A percentile compares a stretch with the other conserved stretches of the same genome.
phyloP scores from a whole-genome alignment of 78 protist genomes.

The Diacronema lutheri region DNA sequence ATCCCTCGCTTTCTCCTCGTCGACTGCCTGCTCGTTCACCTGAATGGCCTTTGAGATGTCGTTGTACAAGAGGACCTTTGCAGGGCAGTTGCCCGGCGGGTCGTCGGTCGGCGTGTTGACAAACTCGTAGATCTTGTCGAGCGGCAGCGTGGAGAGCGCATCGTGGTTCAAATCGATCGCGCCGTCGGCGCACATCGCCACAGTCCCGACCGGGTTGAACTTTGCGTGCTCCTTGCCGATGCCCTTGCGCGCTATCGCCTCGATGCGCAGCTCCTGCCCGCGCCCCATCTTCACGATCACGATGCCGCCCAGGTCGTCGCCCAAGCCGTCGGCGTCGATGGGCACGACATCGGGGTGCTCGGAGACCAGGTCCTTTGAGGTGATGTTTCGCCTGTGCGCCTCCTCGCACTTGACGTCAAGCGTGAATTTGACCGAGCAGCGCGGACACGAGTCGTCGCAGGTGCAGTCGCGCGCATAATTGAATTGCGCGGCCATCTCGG shows the following conservation, averaged over 20 bases:
- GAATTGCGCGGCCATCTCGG: neutral
- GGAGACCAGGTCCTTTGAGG: neutral
- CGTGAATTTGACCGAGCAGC: constrained; percentile 63
- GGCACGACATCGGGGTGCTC: neutral
- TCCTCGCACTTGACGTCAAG: constrained; percentile 25
- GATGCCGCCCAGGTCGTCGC: constrained; percentile 21
- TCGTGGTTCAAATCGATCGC: constrained; percentile 58
- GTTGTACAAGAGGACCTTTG: neutral
- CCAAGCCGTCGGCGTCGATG: neutral
- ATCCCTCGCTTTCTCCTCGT: neutral
- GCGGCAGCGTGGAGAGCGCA: neutral
- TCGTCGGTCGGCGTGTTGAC: no score
- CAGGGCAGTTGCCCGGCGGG: neutral
- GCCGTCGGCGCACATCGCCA: constrained; percentile 76
- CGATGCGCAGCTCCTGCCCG: constrained; percentile 64
- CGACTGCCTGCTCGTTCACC: neutral
- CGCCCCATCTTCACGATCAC: constrained; percentile 65
- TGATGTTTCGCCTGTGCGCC: constrained; percentile 7
- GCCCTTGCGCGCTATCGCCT: constrained; percentile 58
- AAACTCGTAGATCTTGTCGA: no score
- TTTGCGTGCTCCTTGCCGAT: constrained; percentile 90
- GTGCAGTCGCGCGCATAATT: constrained; percentile 50
- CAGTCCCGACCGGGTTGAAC: constrained; percentile 74
- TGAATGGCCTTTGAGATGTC: neutral
- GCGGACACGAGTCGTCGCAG: constrained; percentile 51